A percentile compares a stretch with the other conserved stretches of the same genome.
Evolutionary conservation across 1,139 yeast species (phyloP).

Genomic region (Meyerozyma sp.): DNA sequence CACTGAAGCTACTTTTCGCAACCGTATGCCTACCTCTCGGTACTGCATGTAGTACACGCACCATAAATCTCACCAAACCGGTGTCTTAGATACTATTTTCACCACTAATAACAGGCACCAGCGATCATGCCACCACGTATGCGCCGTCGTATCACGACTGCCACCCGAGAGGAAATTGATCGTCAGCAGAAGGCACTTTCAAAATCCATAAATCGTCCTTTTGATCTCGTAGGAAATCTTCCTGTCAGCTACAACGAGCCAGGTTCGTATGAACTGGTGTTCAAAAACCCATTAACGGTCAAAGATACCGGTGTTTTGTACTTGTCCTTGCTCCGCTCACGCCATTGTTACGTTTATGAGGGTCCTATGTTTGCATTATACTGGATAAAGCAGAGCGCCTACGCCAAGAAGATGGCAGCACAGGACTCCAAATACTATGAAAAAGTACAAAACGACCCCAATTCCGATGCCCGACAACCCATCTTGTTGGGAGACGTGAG

Average conservation of each 20-base stretch:
- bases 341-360: conserved; percentile 67
- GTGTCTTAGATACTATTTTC: too few species aligned
- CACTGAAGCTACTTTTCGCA: too few species aligned
- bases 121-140: conserved; percentile 37
- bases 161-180: conserved; percentile 45
- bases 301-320: conserved; percentile 71
- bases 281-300: conserved; percentile 63
- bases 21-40: not conserved
- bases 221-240: conserved; percentile 60
- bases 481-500: conserved; percentile 43
- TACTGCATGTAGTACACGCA: not conserved
- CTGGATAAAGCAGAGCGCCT: conserved; percentile 65
- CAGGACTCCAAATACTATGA: conserved; percentile 19
- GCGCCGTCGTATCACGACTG: conserved; percentile 39
- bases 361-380: conserved; percentile 69
- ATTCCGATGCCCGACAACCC: conserved; percentile 28
- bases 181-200: conserved; percentile 41
- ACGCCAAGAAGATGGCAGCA: conserved; percentile 36
- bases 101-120: not conserved
- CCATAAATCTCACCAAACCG: not conserved
- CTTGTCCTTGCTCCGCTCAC: conserved; percentile 67
- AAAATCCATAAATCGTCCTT: conserved; percentile 51
- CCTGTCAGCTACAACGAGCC: conserved; percentile 65
- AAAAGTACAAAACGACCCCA: conserved; percentile 17
- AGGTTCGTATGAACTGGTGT: conserved; percentile 37